Percentiles rank a stretch among this genome's conserved stretches.
Conservation (phyloP, 768 basidiomycete genomes). For the Guyanaporus albipodus region DNA sequence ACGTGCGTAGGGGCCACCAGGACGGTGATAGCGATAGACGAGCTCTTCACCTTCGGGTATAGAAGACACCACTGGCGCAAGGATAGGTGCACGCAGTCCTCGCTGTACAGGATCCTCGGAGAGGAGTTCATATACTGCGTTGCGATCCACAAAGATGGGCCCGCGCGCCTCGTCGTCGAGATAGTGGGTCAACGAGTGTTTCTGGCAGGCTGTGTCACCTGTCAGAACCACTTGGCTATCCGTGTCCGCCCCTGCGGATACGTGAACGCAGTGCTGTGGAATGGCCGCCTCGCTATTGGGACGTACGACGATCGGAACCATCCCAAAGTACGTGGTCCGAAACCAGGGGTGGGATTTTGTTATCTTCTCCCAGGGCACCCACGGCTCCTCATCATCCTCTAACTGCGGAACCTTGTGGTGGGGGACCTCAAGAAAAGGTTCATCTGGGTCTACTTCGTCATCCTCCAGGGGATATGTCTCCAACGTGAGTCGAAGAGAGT, state of each 20-base stretch:
- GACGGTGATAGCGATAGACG: slow-evolving; percentile 7
- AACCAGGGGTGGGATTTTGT: too few relatives aligned
- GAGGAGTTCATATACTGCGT: not conserved
- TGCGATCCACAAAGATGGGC: slow-evolving; percentile 16
- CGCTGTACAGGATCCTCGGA: slow-evolving; percentile 4
- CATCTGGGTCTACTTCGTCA: slow-evolving; percentile 6
- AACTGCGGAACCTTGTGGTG: not conserved
- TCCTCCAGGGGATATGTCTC: not conserved
- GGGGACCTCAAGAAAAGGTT: not conserved
- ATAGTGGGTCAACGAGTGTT: slow-evolving; percentile 12
- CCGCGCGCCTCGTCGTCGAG: slow-evolving; percentile 15
- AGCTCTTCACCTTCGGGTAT: slow-evolving; percentile 15
- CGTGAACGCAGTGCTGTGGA: not conserved
- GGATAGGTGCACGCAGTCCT: slow-evolving; percentile 3
- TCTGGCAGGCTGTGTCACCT: not conserved
- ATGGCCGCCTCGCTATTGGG: not conserved
- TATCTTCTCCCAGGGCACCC: slow-evolving; percentile 18
- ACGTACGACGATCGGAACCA: slow-evolving; percentile 1
- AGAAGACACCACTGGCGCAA: slow-evolving; percentile 3
- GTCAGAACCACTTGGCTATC: slow-evolving; percentile 6
- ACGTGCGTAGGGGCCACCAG: fast-evolving
- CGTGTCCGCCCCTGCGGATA: not conserved
- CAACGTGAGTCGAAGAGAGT: not conserved
- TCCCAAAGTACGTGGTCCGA: not conserved
- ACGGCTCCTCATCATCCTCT: slow-evolving; percentile 16